A percentile compares a stretch with the other conserved stretches of the same genome.
Conservation (phyloP, 1,284 basidiomycete species). For the Moesziomyces antarcticus region DNA sequence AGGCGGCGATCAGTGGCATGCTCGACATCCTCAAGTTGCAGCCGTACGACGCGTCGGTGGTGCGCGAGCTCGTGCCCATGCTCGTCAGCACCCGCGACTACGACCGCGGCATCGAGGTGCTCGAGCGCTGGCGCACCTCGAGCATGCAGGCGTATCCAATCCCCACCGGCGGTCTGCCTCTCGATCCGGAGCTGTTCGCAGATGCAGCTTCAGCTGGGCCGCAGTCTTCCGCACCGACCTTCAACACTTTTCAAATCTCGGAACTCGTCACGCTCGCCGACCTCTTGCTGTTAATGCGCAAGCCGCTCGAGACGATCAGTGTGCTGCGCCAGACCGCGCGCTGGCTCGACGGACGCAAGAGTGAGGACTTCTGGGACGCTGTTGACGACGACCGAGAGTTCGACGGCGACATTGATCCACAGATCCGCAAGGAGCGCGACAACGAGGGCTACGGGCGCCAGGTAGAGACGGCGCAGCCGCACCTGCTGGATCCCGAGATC, state of each 20-base stretch:
- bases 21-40: conserved; percentile 79
- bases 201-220: conserved; percentile 2
- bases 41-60: conserved; percentile 82
- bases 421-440: conserved; percentile 48
- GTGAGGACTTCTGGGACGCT: conserved; percentile 80
- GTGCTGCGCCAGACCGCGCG: conserved; percentile 81
- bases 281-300: conserved; percentile 78
- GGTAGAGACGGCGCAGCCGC: conserved; percentile 69
- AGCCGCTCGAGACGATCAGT: conserved; percentile 77
- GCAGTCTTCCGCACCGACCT: conserved; percentile 2
- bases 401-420: conserved; percentile 70
- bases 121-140: conserved; percentile 74
- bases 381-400: conserved; percentile 84
- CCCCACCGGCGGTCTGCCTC: conserved; percentile 11
- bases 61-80: conserved; percentile 82
- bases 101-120: conserved; percentile 74
- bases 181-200: conserved; percentile 29
- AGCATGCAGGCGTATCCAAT: conserved; percentile 65
- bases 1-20: conserved; percentile 82
- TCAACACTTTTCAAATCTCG: conserved; percentile 54
- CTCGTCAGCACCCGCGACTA: conserved; percentile 79
- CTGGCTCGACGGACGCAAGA: conserved; percentile 86
- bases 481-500: conserved; percentile 81
- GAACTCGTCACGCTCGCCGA: conserved; percentile 82
- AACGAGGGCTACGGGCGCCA: conserved; percentile 62